A percentile compares a stretch with the other conserved stretches of the same genome.
Evolutionary conservation across 2,329 filamentous ascomycete species (phyloP).

Genomic region (Aureobasidium melanogenum): DNA sequence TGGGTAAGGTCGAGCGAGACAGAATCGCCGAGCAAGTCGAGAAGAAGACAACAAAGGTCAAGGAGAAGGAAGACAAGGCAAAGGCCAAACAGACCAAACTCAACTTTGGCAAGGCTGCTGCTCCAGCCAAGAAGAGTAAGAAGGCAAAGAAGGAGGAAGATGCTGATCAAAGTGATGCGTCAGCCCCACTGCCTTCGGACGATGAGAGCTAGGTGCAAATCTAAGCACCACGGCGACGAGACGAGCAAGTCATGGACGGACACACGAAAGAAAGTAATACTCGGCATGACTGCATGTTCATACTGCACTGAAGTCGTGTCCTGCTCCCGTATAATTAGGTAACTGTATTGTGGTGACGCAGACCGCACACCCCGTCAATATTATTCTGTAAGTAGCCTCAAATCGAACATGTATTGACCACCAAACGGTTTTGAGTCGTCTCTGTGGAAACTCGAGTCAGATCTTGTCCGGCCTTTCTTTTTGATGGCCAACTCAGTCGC

Average conservation of each 20-base stretch:
- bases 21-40: slow-evolving; percentile 74
- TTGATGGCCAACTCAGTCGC: no score
- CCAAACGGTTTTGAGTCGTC: no score
- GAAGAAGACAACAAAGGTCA: slow-evolving; percentile 49
- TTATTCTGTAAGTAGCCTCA: neutral
- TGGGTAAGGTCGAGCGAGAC: slow-evolving; percentile 61
- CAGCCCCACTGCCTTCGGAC: neutral
- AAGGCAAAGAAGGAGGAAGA: slow-evolving; percentile 14
- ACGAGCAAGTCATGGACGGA: neutral
- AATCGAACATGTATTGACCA: neutral
- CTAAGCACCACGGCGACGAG: neutral
- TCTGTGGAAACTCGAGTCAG: no score
- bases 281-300: neutral
- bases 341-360: neutral
- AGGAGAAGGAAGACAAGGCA: slow-evolving; percentile 21
- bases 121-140: slow-evolving; percentile 58
- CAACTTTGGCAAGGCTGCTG: slow-evolving; percentile 69
- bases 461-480: no score
- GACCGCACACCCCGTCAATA: neutral
- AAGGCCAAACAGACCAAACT: slow-evolving; percentile 62
- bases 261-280: neutral
- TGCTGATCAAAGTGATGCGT: slow-evolving; percentile 8
- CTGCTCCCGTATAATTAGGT: neutral
- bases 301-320: neutral
- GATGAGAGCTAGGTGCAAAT: neutral